Base-by-base conservation (phyloP, 768 basidiomycete species). In the Phylloporus scabripes region DNA sequence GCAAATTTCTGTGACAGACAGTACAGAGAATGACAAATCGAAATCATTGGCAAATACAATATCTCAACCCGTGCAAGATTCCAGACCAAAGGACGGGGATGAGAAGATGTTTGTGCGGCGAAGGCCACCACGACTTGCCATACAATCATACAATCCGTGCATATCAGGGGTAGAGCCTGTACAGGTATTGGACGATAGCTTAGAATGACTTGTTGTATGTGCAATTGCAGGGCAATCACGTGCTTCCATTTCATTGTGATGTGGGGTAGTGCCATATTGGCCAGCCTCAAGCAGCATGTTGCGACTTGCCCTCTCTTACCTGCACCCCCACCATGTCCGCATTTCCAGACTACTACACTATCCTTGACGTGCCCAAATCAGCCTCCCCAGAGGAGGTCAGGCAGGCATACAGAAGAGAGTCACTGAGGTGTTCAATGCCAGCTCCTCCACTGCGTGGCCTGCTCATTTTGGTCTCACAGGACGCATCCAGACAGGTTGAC, bases 401-500 rank as follows among this genome's bases (percentile, higher is more conserved):
- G 32, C 81, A 82, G 55, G 88, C 84, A 0, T 92, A 92, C 70
- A 86, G 80, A 69, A 83, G 74, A 55, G 87, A 90, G 64, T 91
- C 87, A 1, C 64, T 92, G 45, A 86, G 74, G 87, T 83, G 51
- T 43, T 21, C 7, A 33, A 21, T 20, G 21, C 17, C 14, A 38
- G 32, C 15, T 38, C 32, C 9, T 40, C 32, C 17, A 18, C 33
- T 45, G 2, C 28, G 17, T 43, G 37, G 40, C 39, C 34, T 34
- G 20, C 50, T 67, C 49, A 58, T 50, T 49, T 43, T 45, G 54
- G 56, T 52, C 36, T 49, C 53, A 15, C 53, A 92, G 87, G 68
- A 93, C 90, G 1, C 93, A 96, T 64, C 93, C 93, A 3, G 93
- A 96, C 64, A 74, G 93, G 55, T 71, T 93, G 20, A 73, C 72